phyloP scores from a whole-genome alignment of 176 grass and related monocot species.

The Rhynchospora breviuscula region DNA sequence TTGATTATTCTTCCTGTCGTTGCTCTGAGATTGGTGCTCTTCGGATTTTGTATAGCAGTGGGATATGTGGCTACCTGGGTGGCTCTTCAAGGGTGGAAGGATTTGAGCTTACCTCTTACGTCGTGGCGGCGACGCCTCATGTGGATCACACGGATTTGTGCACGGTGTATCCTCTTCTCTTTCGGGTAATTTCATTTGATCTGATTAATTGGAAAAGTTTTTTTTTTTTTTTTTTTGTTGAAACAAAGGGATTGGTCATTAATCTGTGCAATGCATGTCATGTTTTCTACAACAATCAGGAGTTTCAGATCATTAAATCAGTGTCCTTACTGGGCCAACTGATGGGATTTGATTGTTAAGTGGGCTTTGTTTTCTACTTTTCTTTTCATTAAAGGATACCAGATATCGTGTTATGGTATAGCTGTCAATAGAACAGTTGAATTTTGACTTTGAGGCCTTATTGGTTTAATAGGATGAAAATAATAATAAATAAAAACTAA shows the following conservation, averaged over 20 bases:
- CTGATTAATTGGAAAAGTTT: background rate
- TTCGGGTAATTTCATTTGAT: constrained; percentile 62
- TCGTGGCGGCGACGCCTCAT: constrained; percentile 67
- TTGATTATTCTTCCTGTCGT: constrained; percentile 62
- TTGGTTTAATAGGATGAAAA: background rate
- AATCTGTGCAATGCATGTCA: background rate
- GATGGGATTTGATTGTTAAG: background rate
- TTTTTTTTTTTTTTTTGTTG: background rate
- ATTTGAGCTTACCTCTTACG: constrained; percentile 37
- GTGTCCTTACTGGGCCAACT: background rate
- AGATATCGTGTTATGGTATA: background rate
- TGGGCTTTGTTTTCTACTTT: background rate
- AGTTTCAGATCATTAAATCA: background rate
- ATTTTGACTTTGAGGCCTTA: background rate
- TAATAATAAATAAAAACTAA: background rate
- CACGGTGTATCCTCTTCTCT: constrained; percentile 86
- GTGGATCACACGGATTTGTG: constrained; percentile 92
- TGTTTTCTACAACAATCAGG: background rate
- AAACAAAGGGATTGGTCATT: background rate
- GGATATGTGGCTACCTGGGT: constrained; percentile 66
- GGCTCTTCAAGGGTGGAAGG: constrained; percentile 65
- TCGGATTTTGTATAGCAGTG: constrained; percentile 61
- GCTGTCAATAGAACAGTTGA: background rate
- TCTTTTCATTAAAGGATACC: background rate
- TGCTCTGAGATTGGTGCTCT: constrained; percentile 42